A percentile compares a stretch with the other conserved stretches of the same genome.
phyloP scores from a whole-genome alignment of 768 basidiomycete genomes.

The Polyporus arcularius region DNA sequence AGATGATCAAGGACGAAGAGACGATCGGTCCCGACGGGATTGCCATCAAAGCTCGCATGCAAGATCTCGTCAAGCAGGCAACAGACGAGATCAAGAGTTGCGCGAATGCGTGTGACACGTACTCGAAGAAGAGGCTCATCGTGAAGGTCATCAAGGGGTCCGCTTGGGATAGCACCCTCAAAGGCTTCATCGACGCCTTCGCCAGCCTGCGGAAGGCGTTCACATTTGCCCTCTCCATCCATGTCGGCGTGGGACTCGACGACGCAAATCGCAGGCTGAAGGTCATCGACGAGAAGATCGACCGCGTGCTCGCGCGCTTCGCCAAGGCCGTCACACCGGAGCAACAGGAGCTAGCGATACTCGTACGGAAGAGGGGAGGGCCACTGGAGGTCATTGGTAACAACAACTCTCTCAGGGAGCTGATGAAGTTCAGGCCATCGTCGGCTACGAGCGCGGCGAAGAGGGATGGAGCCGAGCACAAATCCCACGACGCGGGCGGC shows the following conservation, averaged over 20 bases:
- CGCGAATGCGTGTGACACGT: conserved; percentile 35
- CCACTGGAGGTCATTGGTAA: conserved; percentile 34
- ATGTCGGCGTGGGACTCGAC: conserved; percentile 29
- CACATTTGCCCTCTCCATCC: conserved; percentile 31
- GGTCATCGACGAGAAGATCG: conserved; percentile 19
- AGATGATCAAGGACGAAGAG: conserved; percentile 35
- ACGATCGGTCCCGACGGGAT: conserved; percentile 33
- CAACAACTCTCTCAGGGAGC: conserved; percentile 31
- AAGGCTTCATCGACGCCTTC: conserved; percentile 21
- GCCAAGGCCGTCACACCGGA: conserved; percentile 40
- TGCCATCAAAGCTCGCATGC: conserved; percentile 36
- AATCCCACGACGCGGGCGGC: conserved; percentile 1
- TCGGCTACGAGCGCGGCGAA: conserved; percentile 1
- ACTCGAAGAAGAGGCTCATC: conserved; percentile 31
- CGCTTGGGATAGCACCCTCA: conserved; percentile 29
- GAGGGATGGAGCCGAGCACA: neutral
- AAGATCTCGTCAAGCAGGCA: conserved; percentile 29
- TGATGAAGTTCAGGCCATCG: conserved; percentile 20
- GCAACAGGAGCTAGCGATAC: conserved; percentile 39
- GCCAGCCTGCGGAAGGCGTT: conserved; percentile 27
- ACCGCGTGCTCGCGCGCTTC: conserved; percentile 39
- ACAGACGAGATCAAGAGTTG: conserved; percentile 35
- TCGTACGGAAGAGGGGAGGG: conserved; percentile 44
- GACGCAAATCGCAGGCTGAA: conserved; percentile 21
- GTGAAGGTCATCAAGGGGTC: conserved; percentile 30